A percentile compares a stretch with the other conserved stretches of the same genome.
Conservation (phyloP, 2,329 filamentous ascomycete genomes). For the Aphanocladium album region DNA sequence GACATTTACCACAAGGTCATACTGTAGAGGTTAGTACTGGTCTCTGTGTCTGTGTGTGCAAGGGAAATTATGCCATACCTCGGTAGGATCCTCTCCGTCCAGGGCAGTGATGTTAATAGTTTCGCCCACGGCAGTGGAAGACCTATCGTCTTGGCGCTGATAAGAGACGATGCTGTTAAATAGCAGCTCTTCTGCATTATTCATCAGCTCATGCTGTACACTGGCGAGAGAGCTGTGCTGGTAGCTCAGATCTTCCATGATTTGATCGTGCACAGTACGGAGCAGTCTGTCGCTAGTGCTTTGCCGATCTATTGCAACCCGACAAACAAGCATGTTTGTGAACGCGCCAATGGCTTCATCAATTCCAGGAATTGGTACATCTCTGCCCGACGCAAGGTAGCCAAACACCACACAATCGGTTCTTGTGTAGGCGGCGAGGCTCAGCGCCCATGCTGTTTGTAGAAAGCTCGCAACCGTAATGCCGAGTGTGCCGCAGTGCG, state of each 20-base stretch:
- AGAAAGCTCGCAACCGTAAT: constrained; percentile 13
- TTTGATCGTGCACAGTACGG: not conserved
- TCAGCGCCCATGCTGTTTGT: constrained; percentile 15
- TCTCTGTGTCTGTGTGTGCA: not conserved
- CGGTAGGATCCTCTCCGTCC: not conserved
- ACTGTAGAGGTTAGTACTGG: not conserved
- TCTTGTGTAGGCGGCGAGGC: constrained; percentile 14
- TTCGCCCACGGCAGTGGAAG: not conserved
- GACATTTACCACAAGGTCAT: not conserved
- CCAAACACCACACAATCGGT: constrained; percentile 13
- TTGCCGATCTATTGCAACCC: not conserved
- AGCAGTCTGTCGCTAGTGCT: not conserved
- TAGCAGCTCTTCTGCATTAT: not conserved
- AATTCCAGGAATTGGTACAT: constrained; percentile 9
- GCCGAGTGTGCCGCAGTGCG: not conserved
- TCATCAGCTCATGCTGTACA: not conserved
- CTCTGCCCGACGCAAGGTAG: constrained; percentile 14
- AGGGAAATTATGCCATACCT: not conserved
- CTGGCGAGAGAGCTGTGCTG: constrained; percentile 1
- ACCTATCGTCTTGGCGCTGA: not conserved
- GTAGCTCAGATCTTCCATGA: not conserved
- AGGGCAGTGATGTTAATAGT: not conserved
- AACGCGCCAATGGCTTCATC: constrained; percentile 12
- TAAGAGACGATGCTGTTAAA: constrained; percentile 6
- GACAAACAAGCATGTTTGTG: constrained; percentile 14